phyloP scores from a whole-genome alignment of 2,329 filamentous ascomycete species.

The Periglandula ipomoeae region DNA sequence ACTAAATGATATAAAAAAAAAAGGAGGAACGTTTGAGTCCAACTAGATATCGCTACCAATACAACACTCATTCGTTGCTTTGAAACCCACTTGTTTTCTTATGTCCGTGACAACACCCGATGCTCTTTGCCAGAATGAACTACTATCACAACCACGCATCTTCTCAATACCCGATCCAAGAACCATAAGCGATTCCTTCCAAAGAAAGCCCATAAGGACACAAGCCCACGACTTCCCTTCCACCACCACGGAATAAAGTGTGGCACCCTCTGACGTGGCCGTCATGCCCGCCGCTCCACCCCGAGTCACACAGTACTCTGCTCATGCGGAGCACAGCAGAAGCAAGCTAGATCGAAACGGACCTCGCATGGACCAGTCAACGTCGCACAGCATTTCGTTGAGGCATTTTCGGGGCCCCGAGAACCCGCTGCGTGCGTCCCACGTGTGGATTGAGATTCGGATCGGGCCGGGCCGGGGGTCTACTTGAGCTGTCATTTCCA shows the following conservation, averaged over 20 bases:
- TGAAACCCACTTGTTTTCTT: background rate
- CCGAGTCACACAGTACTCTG: background rate
- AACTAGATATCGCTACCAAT: background rate
- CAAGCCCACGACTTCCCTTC: too few species aligned
- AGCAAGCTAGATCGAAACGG: background rate
- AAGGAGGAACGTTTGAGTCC: background rate
- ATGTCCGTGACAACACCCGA: background rate
- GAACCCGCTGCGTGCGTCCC: too few species aligned
- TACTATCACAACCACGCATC: background rate
- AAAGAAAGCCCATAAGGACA: too few species aligned
- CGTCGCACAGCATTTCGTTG: background rate
- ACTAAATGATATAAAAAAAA: background rate
- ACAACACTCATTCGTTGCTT: background rate
- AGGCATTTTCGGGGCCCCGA: background rate
- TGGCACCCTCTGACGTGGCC: slow-evolving; percentile 1
- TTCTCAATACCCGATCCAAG: too few species aligned
- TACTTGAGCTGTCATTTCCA: too few species aligned
- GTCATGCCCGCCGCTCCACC: background rate
- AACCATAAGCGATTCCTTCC: too few species aligned
- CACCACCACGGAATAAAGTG: background rate
- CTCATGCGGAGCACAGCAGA: background rate
- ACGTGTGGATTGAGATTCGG: too few species aligned
- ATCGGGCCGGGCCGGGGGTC: too few species aligned
- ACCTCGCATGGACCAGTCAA: background rate
- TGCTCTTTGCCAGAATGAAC: background rate